Conservation (phyloP, 768 basidiomycete species). For the Kwoniella pini region DNA sequence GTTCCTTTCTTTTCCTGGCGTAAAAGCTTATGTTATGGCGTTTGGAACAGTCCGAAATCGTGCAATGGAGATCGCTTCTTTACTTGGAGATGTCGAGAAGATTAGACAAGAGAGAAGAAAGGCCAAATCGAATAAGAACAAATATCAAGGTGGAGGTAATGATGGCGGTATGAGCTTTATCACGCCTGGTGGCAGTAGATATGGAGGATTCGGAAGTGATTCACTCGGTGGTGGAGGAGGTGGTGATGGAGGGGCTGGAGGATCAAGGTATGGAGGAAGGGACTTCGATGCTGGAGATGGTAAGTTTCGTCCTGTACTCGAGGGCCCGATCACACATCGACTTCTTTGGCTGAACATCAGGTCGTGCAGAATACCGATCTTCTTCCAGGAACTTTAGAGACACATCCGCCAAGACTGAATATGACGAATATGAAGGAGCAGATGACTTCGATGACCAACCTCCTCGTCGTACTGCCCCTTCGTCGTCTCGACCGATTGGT, state of each 20-base stretch:
- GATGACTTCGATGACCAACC: slow-evolving; percentile 73
- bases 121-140: slow-evolving; percentile 84
- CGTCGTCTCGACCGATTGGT: slow-evolving; percentile 15
- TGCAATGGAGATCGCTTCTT: slow-evolving; percentile 85
- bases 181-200: slow-evolving; percentile 61
- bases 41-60: slow-evolving; percentile 79
- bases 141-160: slow-evolving; percentile 84
- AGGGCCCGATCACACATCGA: too few species aligned
- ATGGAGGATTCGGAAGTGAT: slow-evolving; percentile 72
- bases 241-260: slow-evolving; percentile 46
- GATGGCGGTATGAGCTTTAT: slow-evolving; percentile 69
- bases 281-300: slow-evolving; percentile 48
- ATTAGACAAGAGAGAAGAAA: slow-evolving; percentile 87
- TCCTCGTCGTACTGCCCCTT: slow-evolving; percentile 28
- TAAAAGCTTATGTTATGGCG: background rate
- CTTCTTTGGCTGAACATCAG: too few species aligned
- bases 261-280: slow-evolving; percentile 40
- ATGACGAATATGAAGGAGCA: slow-evolving; percentile 95
- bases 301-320: too few species aligned
- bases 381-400: slow-evolving; percentile 36
- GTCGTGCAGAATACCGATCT: slow-evolving; percentile 25
- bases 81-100: slow-evolving; percentile 85
- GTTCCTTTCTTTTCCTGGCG: background rate
- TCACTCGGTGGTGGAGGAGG: slow-evolving; percentile 51
- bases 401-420: slow-evolving; percentile 56